phyloP scores from a whole-genome alignment of 768 basidiomycete genomes.

The Tephrocybe sp. region DNA sequence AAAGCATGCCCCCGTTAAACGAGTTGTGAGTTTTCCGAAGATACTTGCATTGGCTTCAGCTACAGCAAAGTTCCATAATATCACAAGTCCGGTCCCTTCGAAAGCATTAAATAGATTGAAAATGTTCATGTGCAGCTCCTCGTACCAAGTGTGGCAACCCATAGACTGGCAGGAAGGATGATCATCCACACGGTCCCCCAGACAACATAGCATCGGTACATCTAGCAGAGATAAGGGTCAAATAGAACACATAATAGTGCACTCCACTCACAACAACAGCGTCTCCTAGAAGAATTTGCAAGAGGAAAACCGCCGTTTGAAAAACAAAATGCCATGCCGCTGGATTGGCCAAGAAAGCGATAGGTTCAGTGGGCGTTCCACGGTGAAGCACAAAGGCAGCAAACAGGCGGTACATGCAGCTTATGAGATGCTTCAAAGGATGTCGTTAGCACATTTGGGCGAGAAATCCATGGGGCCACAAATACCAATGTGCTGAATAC shows the following conservation, averaged over 20 bases:
- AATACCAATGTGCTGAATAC: not conserved
- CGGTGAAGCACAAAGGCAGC: not conserved
- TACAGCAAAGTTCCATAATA: not conserved
- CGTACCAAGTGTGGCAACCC: not conserved
- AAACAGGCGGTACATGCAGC: conserved; percentile 1
- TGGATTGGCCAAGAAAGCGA: not conserved
- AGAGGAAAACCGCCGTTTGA: not conserved
- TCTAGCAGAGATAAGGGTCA: not conserved
- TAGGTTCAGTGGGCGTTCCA: not conserved
- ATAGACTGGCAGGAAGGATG: not conserved
- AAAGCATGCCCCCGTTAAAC: not conserved
- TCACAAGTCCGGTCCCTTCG: not conserved
- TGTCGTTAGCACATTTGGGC: not conserved
- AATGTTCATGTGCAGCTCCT: not conserved
- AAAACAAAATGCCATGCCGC: not conserved
- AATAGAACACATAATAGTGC: not conserved
- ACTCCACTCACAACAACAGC: conserved; percentile 1
- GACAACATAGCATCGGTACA: not conserved
- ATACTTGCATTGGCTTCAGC: not conserved
- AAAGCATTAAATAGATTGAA: not conserved
- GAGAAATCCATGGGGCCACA: not conserved
- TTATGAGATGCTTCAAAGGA: not conserved
- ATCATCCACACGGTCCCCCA: not conserved
- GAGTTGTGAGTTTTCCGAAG: not conserved
- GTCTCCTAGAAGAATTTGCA: not conserved